Evolutionary conservation across 495 filamentous ascomycete genomes (phyloP), one percentile per base, ranked within the genome.

Genomic region (Xylaria scruposa): DNA sequence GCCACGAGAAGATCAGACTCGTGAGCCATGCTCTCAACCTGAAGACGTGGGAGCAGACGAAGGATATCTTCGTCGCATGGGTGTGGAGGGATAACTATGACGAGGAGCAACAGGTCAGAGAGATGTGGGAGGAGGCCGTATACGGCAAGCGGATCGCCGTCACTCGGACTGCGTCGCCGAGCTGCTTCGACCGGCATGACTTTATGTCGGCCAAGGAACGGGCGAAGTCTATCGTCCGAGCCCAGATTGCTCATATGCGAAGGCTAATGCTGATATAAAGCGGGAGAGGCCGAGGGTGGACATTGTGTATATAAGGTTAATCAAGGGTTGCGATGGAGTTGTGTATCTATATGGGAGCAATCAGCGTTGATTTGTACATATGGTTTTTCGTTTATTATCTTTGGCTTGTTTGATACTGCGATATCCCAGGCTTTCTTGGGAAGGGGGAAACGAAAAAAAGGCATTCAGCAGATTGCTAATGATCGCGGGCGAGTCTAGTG

Each of bases 141-240:
- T 71, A 71, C 40, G 70, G 70, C 51, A 71, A 67, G 44, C 60
- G 70, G 3, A 71, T 71, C n/a, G 70, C 70, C 60, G 61, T 56
- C 2, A 71, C 70, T 1, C 24, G 70, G 51, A 71, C 70, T 3
- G 70, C 70, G 10, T 71, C 70, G 12, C 70, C 70, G 19, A 71
- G 70, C 53, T 71, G 70, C 49, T 71, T 44, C 29, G 70, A 71
- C 47, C 49, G 70, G 8, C 70, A 71, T 13, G 70, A 71, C 40
- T 71, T 71, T 38, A 71, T 71, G 70, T 71, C 47, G 47, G 70
- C 70, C 7, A 71, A 71, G 62, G 70, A 71, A 21, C 70, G 70
- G 51, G 62, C 70, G 0, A 71, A 71, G 53, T 71, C 70, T 10
- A 71, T 71, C 8, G 70, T 71, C 10, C 61, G 70, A 17, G 70